These are phyloP conservation scores for Solanum raphanifolium DNA, from an alignment of 257 asterid genomes.

Conservation along the genomic window DNA sequence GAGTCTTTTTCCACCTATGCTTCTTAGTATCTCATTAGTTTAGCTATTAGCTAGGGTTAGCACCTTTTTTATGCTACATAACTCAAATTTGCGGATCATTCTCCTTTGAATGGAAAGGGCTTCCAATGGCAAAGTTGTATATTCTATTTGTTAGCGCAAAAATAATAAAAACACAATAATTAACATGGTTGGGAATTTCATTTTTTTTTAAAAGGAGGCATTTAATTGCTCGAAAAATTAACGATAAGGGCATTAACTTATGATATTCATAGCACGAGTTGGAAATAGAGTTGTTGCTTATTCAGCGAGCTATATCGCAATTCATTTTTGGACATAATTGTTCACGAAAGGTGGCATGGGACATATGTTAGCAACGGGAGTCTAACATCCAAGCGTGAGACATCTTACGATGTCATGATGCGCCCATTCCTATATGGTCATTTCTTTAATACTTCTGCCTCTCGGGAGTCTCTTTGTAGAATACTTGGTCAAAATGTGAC, in stretches of 20 bases:
- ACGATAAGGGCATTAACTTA: neutral
- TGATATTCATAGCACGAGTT: neutral
- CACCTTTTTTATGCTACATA: neutral
- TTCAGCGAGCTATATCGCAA: accelerated
- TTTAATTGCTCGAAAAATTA: neutral
- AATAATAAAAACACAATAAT: neutral
- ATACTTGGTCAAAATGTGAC: neutral
- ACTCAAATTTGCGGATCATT: neutral
- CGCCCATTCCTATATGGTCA: neutral
- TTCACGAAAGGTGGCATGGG: neutral
- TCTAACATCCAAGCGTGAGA: neutral
- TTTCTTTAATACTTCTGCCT: no score
- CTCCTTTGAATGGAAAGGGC: neutral
- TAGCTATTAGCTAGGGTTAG: neutral
- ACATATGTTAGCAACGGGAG: neutral
- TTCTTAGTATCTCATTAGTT: neutral
- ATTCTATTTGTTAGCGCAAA: neutral
- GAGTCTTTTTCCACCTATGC: neutral
- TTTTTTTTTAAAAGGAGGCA: neutral
- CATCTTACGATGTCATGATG: no score
- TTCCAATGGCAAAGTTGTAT: neutral
- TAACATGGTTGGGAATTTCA: neutral
- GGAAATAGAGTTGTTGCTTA: no score
- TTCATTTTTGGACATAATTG: neutral
- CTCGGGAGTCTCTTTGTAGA: neutral